phyloP scores from a whole-genome alignment of 164 flowering plant genomes.

The Annona cherimola region DNA sequence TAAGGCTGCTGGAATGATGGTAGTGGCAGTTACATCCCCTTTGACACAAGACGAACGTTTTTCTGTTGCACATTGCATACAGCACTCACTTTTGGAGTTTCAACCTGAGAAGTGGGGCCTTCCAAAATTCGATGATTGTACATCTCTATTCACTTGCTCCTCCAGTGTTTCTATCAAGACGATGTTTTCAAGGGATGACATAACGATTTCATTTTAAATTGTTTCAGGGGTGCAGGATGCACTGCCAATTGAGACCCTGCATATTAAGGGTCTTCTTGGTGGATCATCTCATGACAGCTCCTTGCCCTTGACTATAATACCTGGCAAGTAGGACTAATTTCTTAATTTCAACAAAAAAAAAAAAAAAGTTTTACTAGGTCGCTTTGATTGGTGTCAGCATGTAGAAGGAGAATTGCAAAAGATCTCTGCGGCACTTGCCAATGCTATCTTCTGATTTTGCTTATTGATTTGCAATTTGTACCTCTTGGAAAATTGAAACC shows the following conservation, averaged over 20 bases:
- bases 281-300: constrained; percentile 15
- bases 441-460: not conserved
- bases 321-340: not conserved
- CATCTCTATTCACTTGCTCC: constrained; percentile 10
- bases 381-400: not conserved
- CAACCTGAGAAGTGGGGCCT: constrained; percentile 69
- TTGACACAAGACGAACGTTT: constrained; percentile 30
- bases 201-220: not conserved
- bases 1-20: constrained; percentile 67
- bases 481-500: not conserved
- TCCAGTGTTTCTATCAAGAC: not conserved
- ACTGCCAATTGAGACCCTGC: constrained; percentile 50
- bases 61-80: constrained; percentile 42
- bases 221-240: constrained; percentile 50
- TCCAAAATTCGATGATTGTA: constrained; percentile 68
- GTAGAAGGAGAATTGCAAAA: not conserved
- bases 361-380: not conserved
- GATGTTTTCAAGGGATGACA: not conserved
- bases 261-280: constrained; percentile 21
- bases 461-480: not conserved
- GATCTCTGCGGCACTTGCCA: not conserved
- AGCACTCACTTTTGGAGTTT: constrained; percentile 61
- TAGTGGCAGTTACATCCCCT: constrained; percentile 59
- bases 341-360: not conserved
- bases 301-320: not conserved